Conservation (phyloP, 1,284 basidiomycete species). For the Cystobasidiaceae sp. region DNA sequence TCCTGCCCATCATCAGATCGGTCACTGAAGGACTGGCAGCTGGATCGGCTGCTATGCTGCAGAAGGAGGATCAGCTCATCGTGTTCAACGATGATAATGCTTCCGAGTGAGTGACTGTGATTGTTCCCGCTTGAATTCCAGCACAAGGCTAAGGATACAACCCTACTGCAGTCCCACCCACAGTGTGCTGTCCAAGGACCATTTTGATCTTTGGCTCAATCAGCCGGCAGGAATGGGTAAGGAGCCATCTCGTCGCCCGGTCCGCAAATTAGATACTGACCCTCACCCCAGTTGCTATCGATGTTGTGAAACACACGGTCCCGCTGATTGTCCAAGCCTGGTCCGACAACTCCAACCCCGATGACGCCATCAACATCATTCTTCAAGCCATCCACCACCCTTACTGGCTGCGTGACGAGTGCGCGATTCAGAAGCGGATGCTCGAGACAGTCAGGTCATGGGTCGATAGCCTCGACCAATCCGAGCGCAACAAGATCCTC, state of each 20-base stretch:
- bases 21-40: conserved; percentile 22
- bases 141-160: neutral
- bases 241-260: neutral
- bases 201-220: conserved; percentile 41
- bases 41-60: conserved; percentile 9
- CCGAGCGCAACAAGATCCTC: neutral
- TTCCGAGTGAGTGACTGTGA: conserved; percentile 18
- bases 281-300: conserved; percentile 42
- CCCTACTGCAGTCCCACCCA: conserved; percentile 29
- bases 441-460: neutral
- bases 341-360: conserved; percentile 52
- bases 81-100: conserved; percentile 28
- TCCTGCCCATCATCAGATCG: conserved; percentile 23
- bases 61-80: conserved; percentile 21
- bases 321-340: conserved; percentile 72
- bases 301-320: conserved; percentile 57
- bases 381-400: conserved; percentile 80
- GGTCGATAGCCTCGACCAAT: neutral
- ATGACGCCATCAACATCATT: too few species aligned
- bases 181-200: conserved; percentile 42
- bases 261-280: neutral
- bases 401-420: conserved; percentile 60
- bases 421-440: conserved; percentile 73
- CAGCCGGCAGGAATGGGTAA: conserved; percentile 37
- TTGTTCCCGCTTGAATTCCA: neutral